Evolutionary conservation across 805 yeast genomes (phyloP).

Genomic region (Candida oleophila): DNA sequence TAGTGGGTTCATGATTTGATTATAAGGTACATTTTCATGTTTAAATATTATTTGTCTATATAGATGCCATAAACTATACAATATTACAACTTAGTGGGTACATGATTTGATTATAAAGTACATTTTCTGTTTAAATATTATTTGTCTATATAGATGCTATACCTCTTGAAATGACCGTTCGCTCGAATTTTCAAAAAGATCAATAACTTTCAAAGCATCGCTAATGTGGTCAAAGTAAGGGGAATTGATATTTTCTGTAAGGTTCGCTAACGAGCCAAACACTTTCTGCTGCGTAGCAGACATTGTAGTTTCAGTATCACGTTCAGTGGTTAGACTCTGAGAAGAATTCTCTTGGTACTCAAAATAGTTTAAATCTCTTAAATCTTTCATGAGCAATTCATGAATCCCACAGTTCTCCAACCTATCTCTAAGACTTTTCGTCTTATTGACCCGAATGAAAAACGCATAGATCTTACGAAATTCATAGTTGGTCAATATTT

Average conservation of each 20-base stretch:
- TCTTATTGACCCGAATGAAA: conserved; percentile 35
- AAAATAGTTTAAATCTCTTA: conserved; percentile 23
- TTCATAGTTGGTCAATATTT: conserved; percentile 27
- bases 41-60: background rate
- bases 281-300: conserved; percentile 12
- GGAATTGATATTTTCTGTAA: conserved; percentile 22
- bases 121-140: background rate
- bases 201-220: conserved; percentile 39
- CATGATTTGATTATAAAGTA: too few relatives aligned
- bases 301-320: conserved; percentile 11
- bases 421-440: conserved; percentile 24
- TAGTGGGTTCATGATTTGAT: background rate
- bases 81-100: background rate
- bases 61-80: background rate
- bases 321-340: conserved; percentile 2
- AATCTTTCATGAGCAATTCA: conserved; percentile 21
- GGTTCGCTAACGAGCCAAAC: conserved; percentile 9
- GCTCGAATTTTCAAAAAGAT: conserved; percentile 24
- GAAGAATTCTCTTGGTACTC: conserved; percentile 13
- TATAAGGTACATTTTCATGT: background rate
- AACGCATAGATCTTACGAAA: conserved; percentile 29
- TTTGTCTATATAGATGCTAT: too few relatives aligned
- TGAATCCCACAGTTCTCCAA: conserved; percentile 30
- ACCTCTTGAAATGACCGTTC: background rate
- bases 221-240: conserved; percentile 40